phyloP scores from a whole-genome alignment of 306 rosid species.

The Mimosa bimucronata region DNA sequence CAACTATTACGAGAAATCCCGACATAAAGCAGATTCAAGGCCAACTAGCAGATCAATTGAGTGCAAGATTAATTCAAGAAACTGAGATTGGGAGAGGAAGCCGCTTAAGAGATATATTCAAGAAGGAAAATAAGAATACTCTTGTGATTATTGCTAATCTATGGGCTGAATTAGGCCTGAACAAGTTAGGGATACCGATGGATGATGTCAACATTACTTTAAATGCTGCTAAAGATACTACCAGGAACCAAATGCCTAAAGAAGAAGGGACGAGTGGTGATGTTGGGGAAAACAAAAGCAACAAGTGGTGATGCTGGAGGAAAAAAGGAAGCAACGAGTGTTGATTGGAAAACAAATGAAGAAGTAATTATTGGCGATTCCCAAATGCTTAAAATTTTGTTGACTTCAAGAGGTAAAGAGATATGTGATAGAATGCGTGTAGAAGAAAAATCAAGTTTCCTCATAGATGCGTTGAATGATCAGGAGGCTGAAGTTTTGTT shows the following conservation, averaged over 20 bases:
- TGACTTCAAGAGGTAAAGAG: slow-evolving; percentile 8
- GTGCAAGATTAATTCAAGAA: not conserved
- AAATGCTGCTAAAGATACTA: no score
- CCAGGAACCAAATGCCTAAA: no score
- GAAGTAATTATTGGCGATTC: not conserved
- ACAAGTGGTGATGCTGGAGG: no score
- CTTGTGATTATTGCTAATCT: slow-evolving; percentile 24
- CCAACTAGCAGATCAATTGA: slow-evolving; percentile 5
- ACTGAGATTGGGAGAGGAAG: slow-evolving; percentile 2
- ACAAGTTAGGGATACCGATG: not conserved
- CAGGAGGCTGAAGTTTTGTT: not conserved
- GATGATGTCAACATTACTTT: not conserved
- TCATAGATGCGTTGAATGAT: not conserved
- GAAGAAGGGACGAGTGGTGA: no score
- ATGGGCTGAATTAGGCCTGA: slow-evolving; percentile 16
- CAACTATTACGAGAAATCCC: not conserved
- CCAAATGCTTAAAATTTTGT: slow-evolving; percentile 1
- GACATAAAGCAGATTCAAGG: not conserved
- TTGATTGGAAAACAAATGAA: no score
- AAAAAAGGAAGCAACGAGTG: no score
- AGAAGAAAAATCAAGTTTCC: not conserved
- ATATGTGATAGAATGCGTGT: slow-evolving; percentile 1
- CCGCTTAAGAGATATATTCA: not conserved
- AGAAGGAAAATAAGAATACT: not conserved
- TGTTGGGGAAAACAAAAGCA: no score